Evolutionary conservation across 2,329 filamentous ascomycete species (phyloP), one percentile per base, ranked within the genome.

Genomic region (Conoideocrella luteorostrata): DNA sequence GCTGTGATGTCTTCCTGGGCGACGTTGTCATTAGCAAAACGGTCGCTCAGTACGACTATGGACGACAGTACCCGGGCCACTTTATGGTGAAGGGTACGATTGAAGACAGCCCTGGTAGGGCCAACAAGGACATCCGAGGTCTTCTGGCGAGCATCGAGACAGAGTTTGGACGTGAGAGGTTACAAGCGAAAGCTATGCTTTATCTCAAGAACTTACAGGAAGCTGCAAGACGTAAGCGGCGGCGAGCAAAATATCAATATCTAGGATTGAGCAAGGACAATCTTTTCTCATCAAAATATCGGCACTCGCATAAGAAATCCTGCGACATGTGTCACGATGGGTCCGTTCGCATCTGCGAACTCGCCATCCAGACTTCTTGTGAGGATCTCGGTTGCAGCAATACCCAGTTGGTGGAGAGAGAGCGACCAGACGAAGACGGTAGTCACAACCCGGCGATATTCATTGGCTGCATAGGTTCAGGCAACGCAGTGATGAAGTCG

Each of bases 401-500:
- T 11, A 26, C n/a, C 3, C 13, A 51, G 6, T 33, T 55, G 2
- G 29, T 54, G 1, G 5, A 18, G 0, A 50, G 52, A 20, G 39
- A 18, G 3, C 47, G 43, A 2, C 21, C 45, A 1, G 12, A 12
- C 3, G n/a, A 28, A 33, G 1, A 42, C 43, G 1, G 37, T 34
- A 28, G 10, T 7, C 41, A 48, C 61, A 3, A 41, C 59, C 24
- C 56, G 60, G 42, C 61, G 56, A 47, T 69, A 0, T 61, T 66
- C 41, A 54, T 69, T 20, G 67, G 68, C 1, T 48, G 48, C 1
- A 55, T 70, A 7, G 67, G 56, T 3, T 68, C 65, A 2, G 64
- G 58, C 13, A 59, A 70, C 33, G 55, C 53, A 7, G 63, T 71
- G 3, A 64, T 72, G 68, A 64, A n/a, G 39, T 63, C 61, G 6